Percentiles rank a stretch among this genome's conserved stretches.
phyloP scores from a whole-genome alignment of 176 grass and related monocot genomes.

The Musa beccarii region DNA sequence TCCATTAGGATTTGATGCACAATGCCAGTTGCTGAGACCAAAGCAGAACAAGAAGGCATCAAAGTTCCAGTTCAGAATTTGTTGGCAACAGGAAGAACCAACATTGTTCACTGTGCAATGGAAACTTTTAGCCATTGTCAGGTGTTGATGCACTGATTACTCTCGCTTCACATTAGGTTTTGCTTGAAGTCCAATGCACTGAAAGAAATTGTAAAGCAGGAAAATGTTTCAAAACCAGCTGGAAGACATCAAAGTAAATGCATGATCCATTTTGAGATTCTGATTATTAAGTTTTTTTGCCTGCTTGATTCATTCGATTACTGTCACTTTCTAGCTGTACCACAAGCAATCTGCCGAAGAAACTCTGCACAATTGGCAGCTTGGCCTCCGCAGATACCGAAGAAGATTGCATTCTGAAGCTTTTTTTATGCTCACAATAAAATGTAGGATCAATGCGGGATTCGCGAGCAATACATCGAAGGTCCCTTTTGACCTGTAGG shows the following conservation, averaged over 20 bases:
- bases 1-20: slow-evolving; percentile 37
- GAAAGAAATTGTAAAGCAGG: too few relatives aligned
- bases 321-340: background rate
- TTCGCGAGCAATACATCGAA: slow-evolving; percentile 49
- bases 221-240: too few relatives aligned
- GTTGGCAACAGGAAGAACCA: too few relatives aligned
- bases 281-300: too few relatives aligned
- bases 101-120: background rate
- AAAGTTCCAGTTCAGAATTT: too few relatives aligned
- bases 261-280: background rate
- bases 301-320: background rate
- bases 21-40: too few relatives aligned
- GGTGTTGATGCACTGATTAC: background rate
- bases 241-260: background rate
- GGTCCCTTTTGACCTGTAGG: slow-evolving; percentile 43
- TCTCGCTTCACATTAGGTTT: background rate
- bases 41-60: too few relatives aligned
- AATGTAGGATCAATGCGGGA: slow-evolving; percentile 10
- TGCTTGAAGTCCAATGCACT: background rate
- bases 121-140: background rate
- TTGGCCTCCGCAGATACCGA: background rate
- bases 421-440: background rate
- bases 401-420: background rate
- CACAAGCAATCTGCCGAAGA: background rate
- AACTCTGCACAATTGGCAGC: background rate